Conservation (phyloP, 2,329 filamentous ascomycete species). For the Neophaeococcomyces aloes region DNA sequence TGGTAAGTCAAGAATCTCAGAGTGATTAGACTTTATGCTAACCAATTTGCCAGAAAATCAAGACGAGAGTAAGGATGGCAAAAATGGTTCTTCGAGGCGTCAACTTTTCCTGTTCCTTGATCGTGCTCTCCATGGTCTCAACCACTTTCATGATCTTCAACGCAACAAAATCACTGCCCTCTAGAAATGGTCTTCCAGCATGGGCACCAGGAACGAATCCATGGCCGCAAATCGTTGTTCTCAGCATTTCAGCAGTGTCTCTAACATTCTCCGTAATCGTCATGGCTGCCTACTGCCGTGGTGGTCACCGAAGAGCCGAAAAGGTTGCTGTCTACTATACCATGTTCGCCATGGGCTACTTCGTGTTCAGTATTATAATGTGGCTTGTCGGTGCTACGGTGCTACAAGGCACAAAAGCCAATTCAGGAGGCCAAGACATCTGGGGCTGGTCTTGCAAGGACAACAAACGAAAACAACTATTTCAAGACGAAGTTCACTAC, state of each 20-base stretch:
- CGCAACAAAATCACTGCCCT: constrained; percentile 62
- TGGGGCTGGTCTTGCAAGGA: constrained; percentile 98
- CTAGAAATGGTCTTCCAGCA: constrained; percentile 68
- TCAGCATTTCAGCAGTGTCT: constrained; percentile 69
- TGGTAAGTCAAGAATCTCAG: constrained; percentile 51
- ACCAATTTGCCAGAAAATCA: constrained; percentile 63
- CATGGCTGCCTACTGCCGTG: constrained; percentile 76
- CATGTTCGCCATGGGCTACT: constrained; percentile 84
- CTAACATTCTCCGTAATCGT: constrained; percentile 68
- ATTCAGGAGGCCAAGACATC: constrained; percentile 70
- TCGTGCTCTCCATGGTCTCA: constrained; percentile 81
- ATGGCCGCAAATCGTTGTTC: constrained; percentile 83
- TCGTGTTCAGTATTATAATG: constrained; percentile 83
- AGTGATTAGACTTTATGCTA: constrained; percentile 20
- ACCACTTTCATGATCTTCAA: constrained; percentile 90
- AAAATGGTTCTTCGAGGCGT: constrained; percentile 92
- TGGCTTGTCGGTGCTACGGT: constrained; percentile 81
- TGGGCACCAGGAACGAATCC: constrained; percentile 71
- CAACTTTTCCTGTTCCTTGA: constrained; percentile 93
- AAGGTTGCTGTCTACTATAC: constrained; percentile 95
- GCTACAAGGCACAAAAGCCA: constrained; percentile 67
- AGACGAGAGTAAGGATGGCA: constrained; percentile 78
- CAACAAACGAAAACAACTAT: constrained; percentile 69
- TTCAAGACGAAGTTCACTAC: constrained; percentile 73
- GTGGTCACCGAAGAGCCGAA: constrained; percentile 78